Evolutionary conservation across 331 rosid species (phyloP).

Genomic region (Quercus tomentella): DNA sequence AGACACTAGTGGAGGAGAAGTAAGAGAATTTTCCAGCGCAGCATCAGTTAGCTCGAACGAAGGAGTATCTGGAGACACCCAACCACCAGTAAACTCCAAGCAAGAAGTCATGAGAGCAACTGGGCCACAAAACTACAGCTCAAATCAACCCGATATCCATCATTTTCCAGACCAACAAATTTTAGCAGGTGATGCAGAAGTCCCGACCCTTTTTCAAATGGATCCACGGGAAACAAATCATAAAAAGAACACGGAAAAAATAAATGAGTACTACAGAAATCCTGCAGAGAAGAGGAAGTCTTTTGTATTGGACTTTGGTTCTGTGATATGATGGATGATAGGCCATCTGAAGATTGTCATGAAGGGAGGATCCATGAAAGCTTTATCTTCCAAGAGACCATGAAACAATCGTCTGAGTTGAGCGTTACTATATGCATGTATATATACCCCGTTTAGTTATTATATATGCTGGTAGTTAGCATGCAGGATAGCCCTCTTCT

Average conservation of each 20-base stretch:
- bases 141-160: conserved; percentile 1
- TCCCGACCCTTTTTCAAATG: conserved; percentile 29
- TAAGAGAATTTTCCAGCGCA: conserved; percentile 29
- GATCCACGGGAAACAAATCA: neutral
- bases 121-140: neutral
- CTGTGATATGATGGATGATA: neutral
- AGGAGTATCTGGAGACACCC: conserved; percentile 7
- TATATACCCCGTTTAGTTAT: conserved; percentile 5
- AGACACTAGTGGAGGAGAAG: conserved; percentile 31
- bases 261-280: neutral
- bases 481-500: neutral
- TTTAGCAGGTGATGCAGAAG: conserved; percentile 28
- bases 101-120: conserved; percentile 10
- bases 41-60: conserved; percentile 24
- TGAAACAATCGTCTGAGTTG: neutral
- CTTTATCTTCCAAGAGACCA: neutral
- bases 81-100: conserved; percentile 17
- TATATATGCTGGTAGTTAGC: neutral
- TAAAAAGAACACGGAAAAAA: neutral
- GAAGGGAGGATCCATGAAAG: neutral
- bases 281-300: conserved; percentile 7
- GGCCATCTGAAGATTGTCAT: neutral
- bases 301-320: conserved; percentile 17
- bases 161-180: neutral
- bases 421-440: neutral